Evolutionary conservation across 768 basidiomycete species (phyloP), one percentile per base, ranked within the genome.

Genomic region (Xerocomellus intermedius): DNA sequence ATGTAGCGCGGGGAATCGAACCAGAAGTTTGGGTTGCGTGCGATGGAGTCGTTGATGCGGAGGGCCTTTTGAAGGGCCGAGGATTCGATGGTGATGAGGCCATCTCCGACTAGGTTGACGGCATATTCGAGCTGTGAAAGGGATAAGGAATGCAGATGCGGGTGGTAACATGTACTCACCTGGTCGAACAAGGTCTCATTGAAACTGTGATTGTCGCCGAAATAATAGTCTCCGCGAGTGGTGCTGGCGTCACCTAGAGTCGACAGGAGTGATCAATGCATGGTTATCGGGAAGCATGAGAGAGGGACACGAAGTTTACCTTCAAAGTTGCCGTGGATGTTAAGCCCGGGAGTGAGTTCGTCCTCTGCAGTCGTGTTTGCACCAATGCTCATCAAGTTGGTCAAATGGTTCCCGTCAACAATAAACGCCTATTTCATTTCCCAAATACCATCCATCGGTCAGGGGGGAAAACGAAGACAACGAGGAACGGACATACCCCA

Each of bases 11-110:
- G 65, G 10, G 63, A 62, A 2, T 56, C 57, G n/a, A 67, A 65
- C 42, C 30, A 54, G 38, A 68, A 66, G 0, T 60, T 62, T 0
- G 65, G 65, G 37, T 66, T 68, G 36, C 43, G 49, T 12, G 65
- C 65, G 21, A 67, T 67, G 28, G 65, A 66, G 46, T 68, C 57
- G 33, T 62, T 68, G 41, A 68, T 68, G n/a, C 65, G 63, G 8
- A 48, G 49, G 1, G 37, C 24, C 22, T 67, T 66, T 41, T 66
- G 55, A 32, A 67, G 19, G 12, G 60, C 32, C 21, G 60, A 55
- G 2, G 65, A 65, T 44, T 67, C 57, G 22, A 65, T 4, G 2
- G 65, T 66, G 43, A 65, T 53, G 35, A 44, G 24, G 0, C 65
- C 63, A 39, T 35, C 22, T 21, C 65, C 65, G n/a, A 62, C 56